phyloP scores from a whole-genome alignment of 352 stramenopile species.

The Phytophthora multivora region DNA sequence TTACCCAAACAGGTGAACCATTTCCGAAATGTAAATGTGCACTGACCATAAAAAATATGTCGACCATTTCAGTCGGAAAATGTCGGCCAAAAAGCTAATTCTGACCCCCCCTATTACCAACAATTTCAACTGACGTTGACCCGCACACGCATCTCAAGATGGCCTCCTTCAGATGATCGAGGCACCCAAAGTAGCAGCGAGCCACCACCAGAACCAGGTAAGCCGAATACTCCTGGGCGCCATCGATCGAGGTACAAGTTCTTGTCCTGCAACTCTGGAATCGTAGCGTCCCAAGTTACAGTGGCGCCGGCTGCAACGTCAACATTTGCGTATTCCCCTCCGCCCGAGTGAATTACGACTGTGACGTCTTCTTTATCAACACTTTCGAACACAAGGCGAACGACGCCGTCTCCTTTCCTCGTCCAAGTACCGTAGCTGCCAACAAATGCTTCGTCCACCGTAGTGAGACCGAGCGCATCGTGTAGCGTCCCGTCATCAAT shows the following conservation, averaged over 20 bases:
- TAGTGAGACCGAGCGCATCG: conserved; percentile 22
- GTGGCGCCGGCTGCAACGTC: conserved; percentile 16
- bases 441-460: conserved; percentile 29
- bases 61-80: too few species aligned
- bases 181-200: conserved; percentile 47
- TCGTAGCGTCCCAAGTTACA: conserved; percentile 19
- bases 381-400: conserved; percentile 29
- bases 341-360: conserved; percentile 24
- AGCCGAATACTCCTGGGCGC: conserved; percentile 14
- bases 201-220: conserved; percentile 20
- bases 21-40: too few species aligned
- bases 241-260: conserved; percentile 24
- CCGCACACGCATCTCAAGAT: conserved; percentile 34
- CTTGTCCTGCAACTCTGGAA: conserved; percentile 26
- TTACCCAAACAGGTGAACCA: too few species aligned
- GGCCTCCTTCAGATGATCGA: conserved; percentile 29
- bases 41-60: too few species aligned
- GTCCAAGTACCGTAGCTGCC: conserved; percentile 37
- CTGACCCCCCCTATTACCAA: too few species aligned
- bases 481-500: conserved; percentile 36
- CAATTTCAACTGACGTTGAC: conserved; percentile 31
- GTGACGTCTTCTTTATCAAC: conserved; percentile 25
- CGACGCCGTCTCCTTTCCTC: conserved; percentile 27
- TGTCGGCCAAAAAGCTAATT: too few species aligned
- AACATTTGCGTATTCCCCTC: conserved; percentile 24